Percentiles rank a stretch among this genome's conserved stretches.
Evolutionary conservation across 495 filamentous ascomycete genomes (phyloP).

Genomic region (Penicillium turbatum): DNA sequence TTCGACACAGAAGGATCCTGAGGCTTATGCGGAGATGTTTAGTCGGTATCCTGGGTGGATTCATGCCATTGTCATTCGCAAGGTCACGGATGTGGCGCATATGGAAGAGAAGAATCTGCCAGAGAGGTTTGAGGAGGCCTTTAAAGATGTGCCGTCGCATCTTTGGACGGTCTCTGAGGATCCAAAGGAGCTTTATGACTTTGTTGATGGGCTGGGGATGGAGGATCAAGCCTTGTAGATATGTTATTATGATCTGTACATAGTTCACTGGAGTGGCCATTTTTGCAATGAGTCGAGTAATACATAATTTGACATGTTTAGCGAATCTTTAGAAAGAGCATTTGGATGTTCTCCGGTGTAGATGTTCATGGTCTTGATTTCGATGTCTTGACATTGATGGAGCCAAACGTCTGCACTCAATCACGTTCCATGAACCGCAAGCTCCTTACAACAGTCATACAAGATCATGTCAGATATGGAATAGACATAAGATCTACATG

Average conservation of each 20-base stretch:
- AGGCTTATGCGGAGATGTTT: conserved; percentile 78
- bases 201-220: conserved; percentile 42
- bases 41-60: conserved; percentile 65
- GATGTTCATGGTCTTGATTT: too few species aligned
- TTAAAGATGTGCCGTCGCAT: conserved; percentile 63
- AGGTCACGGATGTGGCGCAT: conserved; percentile 70
- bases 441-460: not conserved
- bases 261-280: not conserved
- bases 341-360: too few species aligned
- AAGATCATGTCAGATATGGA: not conserved
- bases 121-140: conserved; percentile 76
- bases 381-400: too few species aligned
- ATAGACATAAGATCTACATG: not conserved
- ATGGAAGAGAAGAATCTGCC: conserved; percentile 70
- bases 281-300: not conserved
- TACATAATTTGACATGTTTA: not conserved
- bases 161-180: conserved; percentile 79
- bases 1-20: conserved; percentile 86
- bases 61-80: conserved; percentile 74
- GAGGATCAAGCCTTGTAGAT: conserved; percentile 21
- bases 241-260: not conserved
- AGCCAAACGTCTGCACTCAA: too few species aligned
- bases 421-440: too few species aligned
- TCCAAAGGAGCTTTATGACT: conserved; percentile 57
- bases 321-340: too few species aligned